Evolutionary conservation across 495 filamentous ascomycete genomes (phyloP).

Genomic region (Daldinia bambusicola): DNA sequence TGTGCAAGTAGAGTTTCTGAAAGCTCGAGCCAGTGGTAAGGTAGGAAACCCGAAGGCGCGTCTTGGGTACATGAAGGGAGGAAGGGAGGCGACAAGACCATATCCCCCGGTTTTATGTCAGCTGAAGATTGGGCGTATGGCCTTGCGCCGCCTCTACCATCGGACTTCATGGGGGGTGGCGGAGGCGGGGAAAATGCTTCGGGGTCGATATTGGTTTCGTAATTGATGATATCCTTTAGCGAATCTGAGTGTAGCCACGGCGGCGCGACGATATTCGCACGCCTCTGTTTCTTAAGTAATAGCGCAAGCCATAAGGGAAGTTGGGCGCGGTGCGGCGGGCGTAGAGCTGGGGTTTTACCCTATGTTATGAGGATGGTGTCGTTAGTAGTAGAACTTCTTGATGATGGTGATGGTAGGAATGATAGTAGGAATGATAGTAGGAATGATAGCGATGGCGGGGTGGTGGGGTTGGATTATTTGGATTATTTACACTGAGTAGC

Average conservation of each 20-base stretch:
- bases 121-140: conserved; percentile 40
- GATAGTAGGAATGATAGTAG: no score
- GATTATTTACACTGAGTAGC: conserved; percentile 76
- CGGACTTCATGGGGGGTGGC: conserved; percentile 63
- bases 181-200: conserved; percentile 80
- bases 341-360: conserved; percentile 80
- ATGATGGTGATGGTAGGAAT: background rate
- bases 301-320: conserved; percentile 97
- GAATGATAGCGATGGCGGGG: conserved; percentile 39
- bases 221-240: conserved; percentile 76
- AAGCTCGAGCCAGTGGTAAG: conserved; percentile 94
- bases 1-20: conserved; percentile 84
- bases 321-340: conserved; percentile 80
- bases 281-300: conserved; percentile 91
- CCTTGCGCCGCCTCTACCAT: conserved; percentile 51
- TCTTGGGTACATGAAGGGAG: conserved; percentile 67
- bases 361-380: conserved; percentile 50
- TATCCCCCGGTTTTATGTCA: conserved; percentile 43
- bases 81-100: conserved; percentile 67
- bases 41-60: conserved; percentile 72
- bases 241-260: conserved; percentile 83
- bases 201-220: conserved; percentile 74
- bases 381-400: conserved; percentile 12
- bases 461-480: conserved; percentile 13
- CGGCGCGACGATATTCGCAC: conserved; percentile 92